A percentile compares a stretch with the other conserved stretches of the same genome.
These are phyloP conservation scores for Suillus weaverae DNA, from an alignment of 768 basidiomycete genomes.

Conservation along the genomic window DNA sequence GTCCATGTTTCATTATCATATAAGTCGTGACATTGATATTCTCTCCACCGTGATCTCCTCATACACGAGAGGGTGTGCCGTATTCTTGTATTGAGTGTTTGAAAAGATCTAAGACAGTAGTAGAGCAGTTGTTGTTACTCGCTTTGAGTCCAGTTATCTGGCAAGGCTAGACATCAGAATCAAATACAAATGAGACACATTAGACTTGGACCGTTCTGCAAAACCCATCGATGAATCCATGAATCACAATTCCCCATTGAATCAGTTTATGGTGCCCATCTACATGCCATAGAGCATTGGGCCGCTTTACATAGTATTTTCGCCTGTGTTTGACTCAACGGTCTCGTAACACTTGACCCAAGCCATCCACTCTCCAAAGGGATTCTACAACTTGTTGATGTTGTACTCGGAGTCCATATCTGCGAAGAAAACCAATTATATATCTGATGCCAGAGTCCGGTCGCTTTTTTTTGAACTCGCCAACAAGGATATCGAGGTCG, in stretches of 20 bases:
- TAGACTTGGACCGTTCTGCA: neutral
- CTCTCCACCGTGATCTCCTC: neutral
- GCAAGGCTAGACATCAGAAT: neutral
- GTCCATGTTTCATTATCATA: neutral
- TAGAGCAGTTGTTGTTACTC: neutral
- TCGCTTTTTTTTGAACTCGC: neutral
- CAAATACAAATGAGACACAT: neutral
- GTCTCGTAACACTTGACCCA: neutral
- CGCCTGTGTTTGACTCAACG: neutral
- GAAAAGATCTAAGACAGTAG: neutral
- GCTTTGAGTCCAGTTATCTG: neutral
- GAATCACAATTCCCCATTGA: neutral
- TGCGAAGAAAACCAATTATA: neutral
- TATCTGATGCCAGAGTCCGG: neutral
- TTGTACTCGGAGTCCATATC: neutral
- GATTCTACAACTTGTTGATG: neutral
- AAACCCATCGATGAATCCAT: neutral
- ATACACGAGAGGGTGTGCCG: neutral
- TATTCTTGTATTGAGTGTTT: neutral
- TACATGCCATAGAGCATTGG: neutral
- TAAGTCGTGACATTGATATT: neutral
- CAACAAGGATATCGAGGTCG: neutral
- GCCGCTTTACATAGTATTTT: neutral
- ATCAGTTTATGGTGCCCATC: neutral
- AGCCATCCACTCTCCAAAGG: neutral